Evolutionary conservation across 2,329 filamentous ascomycete species (phyloP).

Genomic region (Chaetothyriales sp.): DNA sequence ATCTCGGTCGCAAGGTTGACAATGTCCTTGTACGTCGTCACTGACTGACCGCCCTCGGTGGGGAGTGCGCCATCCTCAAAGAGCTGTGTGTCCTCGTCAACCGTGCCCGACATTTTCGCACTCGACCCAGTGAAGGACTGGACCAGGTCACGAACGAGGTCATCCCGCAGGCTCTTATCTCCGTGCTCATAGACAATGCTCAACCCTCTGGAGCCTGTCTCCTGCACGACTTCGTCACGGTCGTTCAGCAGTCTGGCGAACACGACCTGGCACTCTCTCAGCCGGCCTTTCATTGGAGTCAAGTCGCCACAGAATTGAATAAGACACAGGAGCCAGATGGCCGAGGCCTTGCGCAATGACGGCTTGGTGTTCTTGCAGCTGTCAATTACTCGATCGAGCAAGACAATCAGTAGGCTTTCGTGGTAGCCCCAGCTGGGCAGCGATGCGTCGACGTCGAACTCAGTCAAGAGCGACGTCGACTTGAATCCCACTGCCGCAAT

Average conservation of each 20-base stretch:
- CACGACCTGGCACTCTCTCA: constrained; percentile 67
- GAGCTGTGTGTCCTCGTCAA: constrained; percentile 78
- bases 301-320: constrained; percentile 79
- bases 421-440: constrained; percentile 21
- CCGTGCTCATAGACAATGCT: constrained; percentile 91
- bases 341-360: constrained; percentile 74
- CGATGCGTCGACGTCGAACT: constrained; percentile 55
- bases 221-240: constrained; percentile 85
- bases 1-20: constrained; percentile 91
- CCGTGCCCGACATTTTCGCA: constrained; percentile 55
- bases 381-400: constrained; percentile 55
- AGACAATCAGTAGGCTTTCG: constrained; percentile 22
- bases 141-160: constrained; percentile 75
- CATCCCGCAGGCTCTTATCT: constrained; percentile 61
- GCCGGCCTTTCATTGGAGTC: constrained; percentile 48
- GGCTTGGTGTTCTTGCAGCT: constrained; percentile 79
- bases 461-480: constrained; percentile 60
- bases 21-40: constrained; percentile 96
- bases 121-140: constrained; percentile 71
- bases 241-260: constrained; percentile 81
- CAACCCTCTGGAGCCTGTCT: constrained; percentile 80
- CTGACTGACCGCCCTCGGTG: constrained; percentile 72
- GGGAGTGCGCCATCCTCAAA: constrained; percentile 84
- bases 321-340: constrained; percentile 86
- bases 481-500: constrained; percentile 68